phyloP scores from a whole-genome alignment of 805 yeast species.

The Hemisphaericaspora nanyangensis region DNA sequence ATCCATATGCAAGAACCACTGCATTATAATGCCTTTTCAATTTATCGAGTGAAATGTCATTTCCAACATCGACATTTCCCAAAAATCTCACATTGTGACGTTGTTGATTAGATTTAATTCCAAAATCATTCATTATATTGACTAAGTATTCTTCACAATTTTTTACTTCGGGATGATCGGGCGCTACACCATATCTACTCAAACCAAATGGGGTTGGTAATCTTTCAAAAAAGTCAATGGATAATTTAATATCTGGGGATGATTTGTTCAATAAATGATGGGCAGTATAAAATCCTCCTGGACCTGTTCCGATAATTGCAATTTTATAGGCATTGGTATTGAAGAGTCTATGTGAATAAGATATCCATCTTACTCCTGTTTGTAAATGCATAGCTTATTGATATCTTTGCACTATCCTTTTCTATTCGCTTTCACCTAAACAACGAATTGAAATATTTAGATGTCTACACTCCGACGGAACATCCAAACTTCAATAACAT shows the following conservation, averaged over 20 bases:
- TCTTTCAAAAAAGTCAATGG: constrained; percentile 72
- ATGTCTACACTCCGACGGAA: neutral
- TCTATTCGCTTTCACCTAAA: too few relatives aligned
- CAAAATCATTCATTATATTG: constrained; percentile 33
- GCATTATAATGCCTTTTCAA: constrained; percentile 62
- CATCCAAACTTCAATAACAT: neutral
- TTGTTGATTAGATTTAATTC: neutral
- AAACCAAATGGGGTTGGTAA: constrained; percentile 90
- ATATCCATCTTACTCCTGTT: neutral
- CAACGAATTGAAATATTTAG: neutral
- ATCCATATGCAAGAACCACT: constrained; percentile 80
- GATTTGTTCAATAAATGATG: constrained; percentile 58
- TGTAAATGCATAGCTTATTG: neutral
- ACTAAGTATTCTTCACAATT: constrained; percentile 73
- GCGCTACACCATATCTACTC: constrained; percentile 95
- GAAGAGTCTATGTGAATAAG: neutral
- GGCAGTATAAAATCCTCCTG: constrained; percentile 92
- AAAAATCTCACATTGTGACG: constrained; percentile 39
- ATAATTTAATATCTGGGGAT: constrained; percentile 21
- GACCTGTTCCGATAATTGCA: constrained; percentile 93
- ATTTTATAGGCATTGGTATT: constrained; percentile 25
- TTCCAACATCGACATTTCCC: constrained; percentile 73
- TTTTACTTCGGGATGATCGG: constrained; percentile 97
- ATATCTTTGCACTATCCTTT: too few relatives aligned
- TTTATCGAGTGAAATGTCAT: constrained; percentile 48